Conservation (phyloP, 2,329 filamentous ascomycete species). For the Fusarium vanettenii region DNA sequence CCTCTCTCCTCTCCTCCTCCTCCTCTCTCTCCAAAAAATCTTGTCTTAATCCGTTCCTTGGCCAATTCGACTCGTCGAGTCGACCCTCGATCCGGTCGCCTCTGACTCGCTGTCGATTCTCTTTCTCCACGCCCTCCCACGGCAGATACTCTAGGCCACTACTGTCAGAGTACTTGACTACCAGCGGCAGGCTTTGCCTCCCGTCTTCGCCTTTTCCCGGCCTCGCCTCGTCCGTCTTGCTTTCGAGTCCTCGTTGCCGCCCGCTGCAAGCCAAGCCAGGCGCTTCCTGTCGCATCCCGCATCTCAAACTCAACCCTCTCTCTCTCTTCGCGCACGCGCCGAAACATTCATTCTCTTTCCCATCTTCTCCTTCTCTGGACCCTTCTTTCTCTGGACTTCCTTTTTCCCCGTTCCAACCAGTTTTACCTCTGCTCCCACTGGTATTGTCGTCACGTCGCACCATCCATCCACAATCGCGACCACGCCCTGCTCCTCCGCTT, state of each 20-base stretch:
- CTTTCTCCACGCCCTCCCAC: constrained; percentile 31
- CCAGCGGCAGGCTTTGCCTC: constrained; percentile 35
- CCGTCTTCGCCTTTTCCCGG: constrained; percentile 20
- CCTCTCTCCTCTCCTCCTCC: background rate
- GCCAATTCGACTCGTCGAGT: constrained; percentile 33
- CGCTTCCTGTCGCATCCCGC: background rate
- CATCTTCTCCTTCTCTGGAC: background rate
- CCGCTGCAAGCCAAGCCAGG: constrained; percentile 6
- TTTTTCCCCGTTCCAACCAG: background rate
- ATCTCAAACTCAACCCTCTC: background rate
- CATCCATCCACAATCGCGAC: constrained; percentile 30
- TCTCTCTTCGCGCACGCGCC: constrained; percentile 1
- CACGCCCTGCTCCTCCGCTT: constrained; percentile 34
- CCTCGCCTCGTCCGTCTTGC: constrained; percentile 18
- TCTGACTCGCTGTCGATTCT: constrained; percentile 36
- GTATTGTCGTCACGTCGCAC: constrained; percentile 25
- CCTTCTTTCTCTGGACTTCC: background rate
- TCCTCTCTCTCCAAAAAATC: constrained; percentile 12
- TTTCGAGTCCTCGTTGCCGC: constrained; percentile 11
- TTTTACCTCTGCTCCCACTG: background rate
- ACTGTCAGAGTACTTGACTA: constrained; percentile 25
- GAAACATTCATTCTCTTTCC: background rate
- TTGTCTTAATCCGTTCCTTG: constrained; percentile 31
- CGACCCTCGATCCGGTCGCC: constrained; percentile 32
- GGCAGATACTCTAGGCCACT: constrained; percentile 20